These are phyloP conservation scores for Trypanosoma grayi DNA, from an alignment of 208 protist species.

Conservation along the genomic window DNA sequence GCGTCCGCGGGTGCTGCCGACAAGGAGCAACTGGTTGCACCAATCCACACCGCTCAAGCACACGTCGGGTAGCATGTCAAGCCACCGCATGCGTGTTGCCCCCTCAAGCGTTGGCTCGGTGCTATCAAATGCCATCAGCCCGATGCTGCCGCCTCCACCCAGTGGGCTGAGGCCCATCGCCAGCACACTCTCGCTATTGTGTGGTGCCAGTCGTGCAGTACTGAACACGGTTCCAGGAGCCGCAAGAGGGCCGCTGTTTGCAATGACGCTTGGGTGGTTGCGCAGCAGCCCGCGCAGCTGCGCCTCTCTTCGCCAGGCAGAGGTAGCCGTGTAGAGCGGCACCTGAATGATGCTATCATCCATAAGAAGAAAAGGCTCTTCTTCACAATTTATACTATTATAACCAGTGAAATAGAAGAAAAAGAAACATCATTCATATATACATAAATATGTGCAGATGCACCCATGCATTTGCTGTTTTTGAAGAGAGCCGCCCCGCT, in stretches of 20 bases:
- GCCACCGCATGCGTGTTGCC: conserved; percentile 61
- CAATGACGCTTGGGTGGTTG: conserved; percentile 72
- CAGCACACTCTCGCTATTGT: conserved; percentile 55
- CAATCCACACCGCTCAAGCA: conserved; percentile 52
- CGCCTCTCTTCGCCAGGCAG: conserved; percentile 65
- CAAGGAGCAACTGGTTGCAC: conserved; percentile 56
- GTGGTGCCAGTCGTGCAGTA: conserved; percentile 53
- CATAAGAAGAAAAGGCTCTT: conserved; percentile 27
- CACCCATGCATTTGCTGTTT: too few species aligned
- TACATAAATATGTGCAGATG: conserved; percentile 2
- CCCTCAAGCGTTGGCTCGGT: conserved; percentile 33
- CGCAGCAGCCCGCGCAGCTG: conserved; percentile 77
- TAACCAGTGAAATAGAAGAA: not conserved
- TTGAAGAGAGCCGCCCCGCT: too few species aligned
- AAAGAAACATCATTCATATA: conserved; percentile 2
- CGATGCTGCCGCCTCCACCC: conserved; percentile 44
- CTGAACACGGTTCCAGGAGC: conserved; percentile 51
- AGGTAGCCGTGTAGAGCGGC: conserved; percentile 57
- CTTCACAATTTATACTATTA: too few species aligned
- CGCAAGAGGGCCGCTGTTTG: conserved; percentile 34
- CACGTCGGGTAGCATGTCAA: conserved; percentile 47
- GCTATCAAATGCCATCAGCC: conserved; percentile 47
- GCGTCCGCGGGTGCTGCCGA: conserved; percentile 68
- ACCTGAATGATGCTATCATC: conserved; percentile 63
- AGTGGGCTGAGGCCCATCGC: conserved; percentile 66